Evolutionary conservation across 148 eudicot genomes (phyloP), one percentile per base, ranked within the genome.

Genomic region (Bassia scoparia): DNA sequence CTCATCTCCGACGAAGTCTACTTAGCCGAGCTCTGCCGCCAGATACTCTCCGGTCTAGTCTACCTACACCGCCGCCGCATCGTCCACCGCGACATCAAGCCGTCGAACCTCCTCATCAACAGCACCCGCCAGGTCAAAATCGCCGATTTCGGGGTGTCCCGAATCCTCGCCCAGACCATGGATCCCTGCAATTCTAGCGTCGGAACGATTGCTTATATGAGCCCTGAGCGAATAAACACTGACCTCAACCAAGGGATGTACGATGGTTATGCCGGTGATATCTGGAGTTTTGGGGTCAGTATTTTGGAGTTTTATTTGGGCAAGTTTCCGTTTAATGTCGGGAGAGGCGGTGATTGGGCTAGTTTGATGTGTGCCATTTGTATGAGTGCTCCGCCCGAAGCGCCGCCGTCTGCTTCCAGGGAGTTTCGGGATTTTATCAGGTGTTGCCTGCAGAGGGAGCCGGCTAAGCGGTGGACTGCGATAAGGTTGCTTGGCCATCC

Each of bases 181-280:
- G 97, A 92, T 67, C 87, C 89, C 4, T 88, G 92, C n/a, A 86
- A 92, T 68, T 89, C 96, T 0, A 84, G 96, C 1, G 96, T 92
- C 0, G 97, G 97, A 2, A 92, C 97, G 23, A 92, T 92, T 24
- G 97, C 97, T 4, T 92, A 92, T 70, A 92, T 92, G 97, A 88
- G 92, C 31, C 97, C 97, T 0, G 97, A 92, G 55, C 48, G 97
- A 20, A 92, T 92, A 56, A 89, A 92, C 49, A 89, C 97, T 0
- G 97, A 92, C 80, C 68, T 92, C 20, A 92, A 92, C 41, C 90
- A 89, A 44, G 97, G 97, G 12, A 75, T 48, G 76, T 92, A 92
- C 50, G 89, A 92, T 41, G 95, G 97, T 0, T 92, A 81, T 34
- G 92, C 92, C 0, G 95, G 97, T 0, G 97, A 92, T 83, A 89